Evolutionary conservation across 1,139 yeast species (phyloP), one percentile per base, ranked within the genome.

Genomic region (Debaryomyces coudertii): DNA sequence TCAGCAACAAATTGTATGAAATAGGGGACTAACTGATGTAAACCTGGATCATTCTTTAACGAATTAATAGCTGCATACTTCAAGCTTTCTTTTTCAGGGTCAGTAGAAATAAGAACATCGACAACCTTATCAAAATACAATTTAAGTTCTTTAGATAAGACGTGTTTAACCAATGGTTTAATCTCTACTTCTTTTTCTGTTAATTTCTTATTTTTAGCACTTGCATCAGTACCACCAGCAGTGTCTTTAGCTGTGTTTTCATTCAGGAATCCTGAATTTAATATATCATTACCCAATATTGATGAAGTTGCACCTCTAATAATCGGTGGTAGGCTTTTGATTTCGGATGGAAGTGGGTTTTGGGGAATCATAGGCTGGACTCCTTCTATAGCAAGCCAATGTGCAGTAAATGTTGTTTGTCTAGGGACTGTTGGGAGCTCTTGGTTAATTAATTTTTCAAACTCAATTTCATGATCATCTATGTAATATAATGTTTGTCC

Each of bases 351-450:
- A 38, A 87, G 80, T 29, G 99, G 99, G 68, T 95, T 95, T 67
- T 95, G 99, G 1, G 97, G 96, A 47, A 95, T 93, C 44, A 95
- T 87, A 1, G 99, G 99, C 62, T 95, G 99, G 3, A 95, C 97
- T 45, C 99, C 99, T 68, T 95, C 99, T 48, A 95, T 89, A 0
- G 99, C 98, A 35, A 95, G 76, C 99, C 99, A 95, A 65, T 95
- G 99, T 2, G 98, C 97, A 0, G 98, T 90, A 63, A 88, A 92
- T 0, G 96, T 85, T 1, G 96, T 85, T 49, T 87, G 85, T 49
- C 98, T 78, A 3, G 99, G 99, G 2, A 95, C 96, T 59, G 87
- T 89, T 5, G 99, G 99, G 51, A 95, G 73, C 34, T 97, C 97
- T 63, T 88, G 95, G 63, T 93, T 92, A 56, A 95, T 88, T 52